Percentiles rank a stretch among this genome's conserved stretches.
Conservation (phyloP, 768 basidiomycete genomes). For the Suillus ampliporus region DNA sequence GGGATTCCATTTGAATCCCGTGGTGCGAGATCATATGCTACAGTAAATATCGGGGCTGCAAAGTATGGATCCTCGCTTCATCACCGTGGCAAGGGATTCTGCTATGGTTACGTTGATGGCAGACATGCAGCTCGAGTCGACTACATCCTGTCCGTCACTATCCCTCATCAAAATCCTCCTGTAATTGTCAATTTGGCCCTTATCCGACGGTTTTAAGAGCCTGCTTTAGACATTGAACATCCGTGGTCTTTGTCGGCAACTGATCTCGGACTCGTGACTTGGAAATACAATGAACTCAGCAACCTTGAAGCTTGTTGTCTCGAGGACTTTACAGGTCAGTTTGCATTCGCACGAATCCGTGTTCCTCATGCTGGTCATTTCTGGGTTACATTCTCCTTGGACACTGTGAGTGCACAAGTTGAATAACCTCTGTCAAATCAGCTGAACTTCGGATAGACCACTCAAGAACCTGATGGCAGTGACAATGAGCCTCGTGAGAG, state of each 20-base stretch:
- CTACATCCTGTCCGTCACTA: not conserved
- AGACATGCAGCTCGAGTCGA: constrained; percentile 4
- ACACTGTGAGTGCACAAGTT: constrained; percentile 1
- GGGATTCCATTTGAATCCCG: not conserved
- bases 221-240: not conserved
- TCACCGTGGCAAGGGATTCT: not conserved
- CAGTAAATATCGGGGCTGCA: not conserved
- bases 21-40: not conserved
- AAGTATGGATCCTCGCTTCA: not conserved
- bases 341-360: not conserved
- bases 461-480: constrained; percentile 1
- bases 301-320: not conserved
- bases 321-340: not conserved
- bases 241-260: not conserved
- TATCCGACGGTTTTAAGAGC: not conserved
- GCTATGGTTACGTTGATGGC: not conserved
- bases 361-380: not conserved
- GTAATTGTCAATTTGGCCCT: not conserved
- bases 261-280: not conserved
- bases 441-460: constrained; percentile 1
- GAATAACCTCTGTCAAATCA: not conserved
- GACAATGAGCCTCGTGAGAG: not conserved
- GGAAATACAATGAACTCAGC: constrained; percentile 1
- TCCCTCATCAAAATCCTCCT: not conserved
- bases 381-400: constrained; percentile 2